These are phyloP conservation scores for Hortaea sp. DNA, from an alignment of 2,329 filamentous ascomycete genomes.

Conservation along the genomic window DNA sequence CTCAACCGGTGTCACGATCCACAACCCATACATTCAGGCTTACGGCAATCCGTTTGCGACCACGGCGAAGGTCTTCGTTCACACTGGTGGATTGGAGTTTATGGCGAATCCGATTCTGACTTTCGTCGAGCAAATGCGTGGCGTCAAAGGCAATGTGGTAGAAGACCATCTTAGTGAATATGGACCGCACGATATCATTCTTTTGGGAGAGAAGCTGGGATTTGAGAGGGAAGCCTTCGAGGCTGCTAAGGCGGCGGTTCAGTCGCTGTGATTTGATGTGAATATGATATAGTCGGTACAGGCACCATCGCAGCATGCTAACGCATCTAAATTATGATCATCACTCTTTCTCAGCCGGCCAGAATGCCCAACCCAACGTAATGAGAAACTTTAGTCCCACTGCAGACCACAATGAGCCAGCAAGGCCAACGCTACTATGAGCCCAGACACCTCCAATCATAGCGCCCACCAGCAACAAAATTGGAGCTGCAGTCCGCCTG, in stretches of 20 bases:
- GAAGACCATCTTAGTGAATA: neutral
- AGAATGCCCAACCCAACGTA: slow-evolving; percentile 32
- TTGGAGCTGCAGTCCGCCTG: slow-evolving; percentile 40
- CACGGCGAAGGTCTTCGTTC: neutral
- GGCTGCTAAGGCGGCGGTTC: neutral
- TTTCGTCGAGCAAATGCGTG: neutral
- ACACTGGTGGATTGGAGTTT: neutral
- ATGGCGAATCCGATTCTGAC: neutral
- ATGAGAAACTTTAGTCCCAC: slow-evolving; percentile 30
- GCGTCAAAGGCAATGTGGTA: neutral
- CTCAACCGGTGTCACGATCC: neutral
- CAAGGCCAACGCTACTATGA: slow-evolving; percentile 41
- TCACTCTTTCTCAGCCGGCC: slow-evolving; percentile 25
- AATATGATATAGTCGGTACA: neutral
- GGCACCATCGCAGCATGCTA: too few species aligned
- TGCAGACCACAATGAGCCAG: slow-evolving; percentile 42
- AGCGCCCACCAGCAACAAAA: slow-evolving; percentile 44
- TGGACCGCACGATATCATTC: neutral
- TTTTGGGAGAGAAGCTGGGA: neutral
- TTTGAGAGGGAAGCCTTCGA: neutral
- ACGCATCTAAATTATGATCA: too few species aligned
- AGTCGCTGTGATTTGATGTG: neutral
- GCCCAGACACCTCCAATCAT: slow-evolving; percentile 46
- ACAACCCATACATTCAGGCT: neutral
- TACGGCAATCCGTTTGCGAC: neutral